These are phyloP conservation scores for Syzygium aromaticum DNA, from an alignment of 345 rosid genomes.

Conservation along the genomic window DNA sequence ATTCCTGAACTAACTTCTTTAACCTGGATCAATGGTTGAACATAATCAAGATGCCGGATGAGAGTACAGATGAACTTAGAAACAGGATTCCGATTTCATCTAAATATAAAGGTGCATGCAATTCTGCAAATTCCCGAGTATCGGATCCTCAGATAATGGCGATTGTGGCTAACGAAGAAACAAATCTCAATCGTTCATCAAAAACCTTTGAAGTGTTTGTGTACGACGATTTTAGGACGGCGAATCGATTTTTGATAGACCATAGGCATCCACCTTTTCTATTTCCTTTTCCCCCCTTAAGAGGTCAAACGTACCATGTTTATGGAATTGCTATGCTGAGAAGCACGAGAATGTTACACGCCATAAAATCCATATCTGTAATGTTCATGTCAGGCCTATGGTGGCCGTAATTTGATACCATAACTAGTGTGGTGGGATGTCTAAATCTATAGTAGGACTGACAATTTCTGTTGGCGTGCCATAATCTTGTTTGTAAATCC, in stretches of 20 bases:
- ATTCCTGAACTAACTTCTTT: no score
- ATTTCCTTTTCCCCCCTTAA: neutral
- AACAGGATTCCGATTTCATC: no score
- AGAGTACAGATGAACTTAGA: neutral
- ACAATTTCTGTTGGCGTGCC: neutral
- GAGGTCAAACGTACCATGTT: constrained; percentile 1
- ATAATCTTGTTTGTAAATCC: neutral
- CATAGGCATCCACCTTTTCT: neutral
- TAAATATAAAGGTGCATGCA: no score
- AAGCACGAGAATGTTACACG: constrained; percentile 12
- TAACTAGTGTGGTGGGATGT: neutral
- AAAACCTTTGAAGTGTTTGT: neutral
- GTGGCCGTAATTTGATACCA: neutral
- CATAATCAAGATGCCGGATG: neutral
- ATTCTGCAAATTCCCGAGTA: no score
- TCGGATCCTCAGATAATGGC: no score
- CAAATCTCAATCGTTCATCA: no score
- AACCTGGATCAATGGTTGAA: neutral
- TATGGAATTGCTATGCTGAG: constrained; percentile 12
- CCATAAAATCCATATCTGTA: constrained; percentile 12
- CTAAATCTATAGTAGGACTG: neutral
- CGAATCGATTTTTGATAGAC: neutral
- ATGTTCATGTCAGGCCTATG: neutral
- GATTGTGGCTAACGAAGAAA: no score
- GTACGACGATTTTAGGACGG: neutral